phyloP scores from a whole-genome alignment of 768 basidiomycete genomes.

The Boletus rubescentipes region DNA sequence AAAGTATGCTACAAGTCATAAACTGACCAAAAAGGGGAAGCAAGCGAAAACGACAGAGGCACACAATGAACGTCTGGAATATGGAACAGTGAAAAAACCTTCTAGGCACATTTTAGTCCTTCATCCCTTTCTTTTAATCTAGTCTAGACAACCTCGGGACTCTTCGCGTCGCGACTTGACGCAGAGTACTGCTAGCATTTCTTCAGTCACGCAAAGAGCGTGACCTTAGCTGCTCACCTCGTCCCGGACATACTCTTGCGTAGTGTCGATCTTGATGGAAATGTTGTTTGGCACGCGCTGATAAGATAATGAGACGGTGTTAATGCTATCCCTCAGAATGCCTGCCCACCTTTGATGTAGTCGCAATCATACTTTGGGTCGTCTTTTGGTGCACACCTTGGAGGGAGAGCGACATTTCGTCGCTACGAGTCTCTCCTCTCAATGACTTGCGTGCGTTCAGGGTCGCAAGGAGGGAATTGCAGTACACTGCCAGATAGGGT shows the following conservation, averaged over 20 bases:
- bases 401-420: slow-evolving; percentile 33
- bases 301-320: not conserved
- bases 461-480: slow-evolving; percentile 60
- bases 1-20: slow-evolving; percentile 16
- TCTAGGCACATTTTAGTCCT: slow-evolving; percentile 4
- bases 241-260: slow-evolving; percentile 52
- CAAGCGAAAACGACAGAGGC: not conserved
- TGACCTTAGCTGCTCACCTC: slow-evolving; percentile 20
- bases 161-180: slow-evolving; percentile 15
- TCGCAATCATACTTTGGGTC: slow-evolving; percentile 8
- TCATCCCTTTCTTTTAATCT: not conserved
- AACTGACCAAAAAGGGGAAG: slow-evolving; percentile 2
- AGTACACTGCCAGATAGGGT: slow-evolving; percentile 46
- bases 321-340: not conserved
- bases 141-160: slow-evolving; percentile 20
- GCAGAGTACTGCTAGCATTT: slow-evolving; percentile 21
- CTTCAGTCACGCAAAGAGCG: not conserved
- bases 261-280: slow-evolving; percentile 68
- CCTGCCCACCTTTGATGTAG: slow-evolving; percentile 14
- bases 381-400: slow-evolving; percentile 30
- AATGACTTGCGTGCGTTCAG: slow-evolving; percentile 57
- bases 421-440: slow-evolving; percentile 28
- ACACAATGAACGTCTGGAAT: slow-evolving; percentile 1
- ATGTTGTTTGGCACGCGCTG: slow-evolving; percentile 46
- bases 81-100: not conserved